A percentile compares a stretch with the other conserved stretches of the same genome.
phyloP scores from a whole-genome alignment of 75 land plant genomes.

The Pinus taeda region DNA sequence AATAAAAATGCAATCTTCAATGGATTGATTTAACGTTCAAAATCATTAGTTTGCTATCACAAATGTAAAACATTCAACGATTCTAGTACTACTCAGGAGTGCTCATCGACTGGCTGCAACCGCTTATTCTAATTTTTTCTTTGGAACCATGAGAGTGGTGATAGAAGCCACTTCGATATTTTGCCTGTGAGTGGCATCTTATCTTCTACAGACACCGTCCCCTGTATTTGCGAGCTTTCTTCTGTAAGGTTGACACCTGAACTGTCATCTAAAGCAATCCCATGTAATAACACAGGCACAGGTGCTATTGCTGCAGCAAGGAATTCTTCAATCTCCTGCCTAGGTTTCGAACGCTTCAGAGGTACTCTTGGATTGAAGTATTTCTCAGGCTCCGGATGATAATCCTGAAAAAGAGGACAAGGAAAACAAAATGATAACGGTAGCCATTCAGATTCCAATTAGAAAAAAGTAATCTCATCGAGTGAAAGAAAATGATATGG shows the following conservation, averaged over 20 bases:
- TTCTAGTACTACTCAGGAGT: too few species aligned
- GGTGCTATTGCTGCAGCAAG: conserved; percentile 18
- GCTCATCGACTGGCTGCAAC: too few species aligned
- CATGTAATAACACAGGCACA: neutral
- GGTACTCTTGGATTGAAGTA: conserved; percentile 29
- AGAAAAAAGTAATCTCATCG: neutral
- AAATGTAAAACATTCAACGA: too few species aligned
- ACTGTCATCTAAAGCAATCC: neutral
- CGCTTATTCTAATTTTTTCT: too few species aligned
- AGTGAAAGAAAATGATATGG: neutral
- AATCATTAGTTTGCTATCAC: too few species aligned
- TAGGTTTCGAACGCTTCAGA: conserved; percentile 43
- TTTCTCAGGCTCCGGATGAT: conserved; percentile 33
- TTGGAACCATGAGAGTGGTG: neutral
- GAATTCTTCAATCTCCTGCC: conserved; percentile 26
- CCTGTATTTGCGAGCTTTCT: neutral
- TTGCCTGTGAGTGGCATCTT: neutral
- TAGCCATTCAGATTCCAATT: too few species aligned
- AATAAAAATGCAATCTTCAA: too few species aligned
- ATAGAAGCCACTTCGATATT: neutral
- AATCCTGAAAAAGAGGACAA: conserved; percentile 29
- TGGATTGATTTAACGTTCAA: too few species aligned
- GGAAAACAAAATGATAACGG: neutral
- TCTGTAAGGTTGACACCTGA: neutral
- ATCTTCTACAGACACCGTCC: neutral